phyloP scores from a whole-genome alignment of 2,329 filamentous ascomycete genomes.

The Trichoderma koningii region DNA sequence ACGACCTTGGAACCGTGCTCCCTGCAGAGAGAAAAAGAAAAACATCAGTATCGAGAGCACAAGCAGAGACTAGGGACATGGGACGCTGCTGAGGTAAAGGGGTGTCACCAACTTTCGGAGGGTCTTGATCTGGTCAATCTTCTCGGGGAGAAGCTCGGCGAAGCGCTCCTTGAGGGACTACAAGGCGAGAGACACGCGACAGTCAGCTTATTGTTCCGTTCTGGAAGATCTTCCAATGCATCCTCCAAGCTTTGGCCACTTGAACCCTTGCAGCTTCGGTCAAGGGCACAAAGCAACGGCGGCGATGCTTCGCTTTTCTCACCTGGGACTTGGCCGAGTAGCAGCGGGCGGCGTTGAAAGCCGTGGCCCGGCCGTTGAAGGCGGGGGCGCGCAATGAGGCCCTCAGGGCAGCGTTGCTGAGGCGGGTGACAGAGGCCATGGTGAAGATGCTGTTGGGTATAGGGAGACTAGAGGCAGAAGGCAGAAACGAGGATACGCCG shows the following conservation, averaged over 20 bases:
- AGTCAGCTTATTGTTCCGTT: conserved; percentile 27
- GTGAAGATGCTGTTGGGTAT: conserved; percentile 34
- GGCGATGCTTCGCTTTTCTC: conserved; percentile 36
- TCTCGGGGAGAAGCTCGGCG: conserved; percentile 89
- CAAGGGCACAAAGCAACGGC: not conserved
- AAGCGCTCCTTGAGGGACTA: conserved; percentile 98
- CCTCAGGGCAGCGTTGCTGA: conserved; percentile 80
- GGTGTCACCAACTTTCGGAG: conserved; percentile 75
- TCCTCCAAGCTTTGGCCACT: not conserved
- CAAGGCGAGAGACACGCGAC: conserved; percentile 1
- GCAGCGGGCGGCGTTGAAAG: conserved; percentile 82
- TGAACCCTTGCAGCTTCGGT: not conserved
- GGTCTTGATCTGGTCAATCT: conserved; percentile 99
- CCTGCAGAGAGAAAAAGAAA: conserved; percentile 49
- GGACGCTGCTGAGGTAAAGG: conserved; percentile 29
- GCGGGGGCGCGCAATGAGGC: conserved; percentile 69
- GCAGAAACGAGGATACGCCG: conserved; percentile 35
- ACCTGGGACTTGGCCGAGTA: conserved; percentile 95
- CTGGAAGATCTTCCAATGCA: not conserved
- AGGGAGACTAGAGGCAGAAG: conserved; percentile 13
- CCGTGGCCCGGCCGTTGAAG: conserved; percentile 67
- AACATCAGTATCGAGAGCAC: conserved; percentile 29
- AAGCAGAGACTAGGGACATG: not conserved
- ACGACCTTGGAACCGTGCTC: conserved; percentile 94
- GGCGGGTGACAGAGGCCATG: conserved; percentile 83